phyloP scores from a whole-genome alignment of 2,329 filamentous ascomycete species.

The Alternaria consortialis region DNA sequence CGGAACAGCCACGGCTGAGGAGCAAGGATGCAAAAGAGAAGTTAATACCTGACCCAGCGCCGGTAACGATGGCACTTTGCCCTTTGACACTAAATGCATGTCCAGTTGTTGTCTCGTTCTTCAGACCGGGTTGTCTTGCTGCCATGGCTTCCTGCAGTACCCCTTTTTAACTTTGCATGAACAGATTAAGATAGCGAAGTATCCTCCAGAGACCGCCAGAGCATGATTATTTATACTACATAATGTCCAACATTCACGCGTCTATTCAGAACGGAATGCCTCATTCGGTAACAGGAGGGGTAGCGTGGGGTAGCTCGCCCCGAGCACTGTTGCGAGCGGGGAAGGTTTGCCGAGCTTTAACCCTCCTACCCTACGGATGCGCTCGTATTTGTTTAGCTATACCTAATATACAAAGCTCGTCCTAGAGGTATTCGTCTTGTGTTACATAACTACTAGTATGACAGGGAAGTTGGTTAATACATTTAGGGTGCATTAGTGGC shows the following conservation, averaged over 20 bases:
- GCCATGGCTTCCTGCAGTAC: neutral
- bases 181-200: neutral
- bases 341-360: slow-evolving; percentile 8
- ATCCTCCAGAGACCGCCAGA: neutral
- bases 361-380: neutral
- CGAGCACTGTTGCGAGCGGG: slow-evolving; percentile 3
- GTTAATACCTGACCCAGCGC: slow-evolving; percentile 60
- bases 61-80: slow-evolving; percentile 60
- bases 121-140: neutral
- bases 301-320: slow-evolving; percentile 27
- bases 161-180: neutral
- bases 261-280: slow-evolving; percentile 21
- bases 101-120: neutral
- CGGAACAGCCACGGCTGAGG: slow-evolving; percentile 56
- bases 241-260: neutral
- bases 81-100: slow-evolving; percentile 51
- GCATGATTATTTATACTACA: slow-evolving; percentile 1
- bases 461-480: neutral
- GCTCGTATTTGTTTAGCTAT: neutral
- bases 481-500: neutral
- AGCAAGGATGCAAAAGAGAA: slow-evolving; percentile 57
- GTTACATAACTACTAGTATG: neutral
- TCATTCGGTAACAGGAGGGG: slow-evolving; percentile 25
- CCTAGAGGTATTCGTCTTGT: neutral
- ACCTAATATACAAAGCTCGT: neutral